Percentiles rank a stretch among this genome's conserved stretches.
These are phyloP conservation scores for Termitomyces sp. DNA, from an alignment of 768 basidiomycete species.

Conservation along the genomic window DNA sequence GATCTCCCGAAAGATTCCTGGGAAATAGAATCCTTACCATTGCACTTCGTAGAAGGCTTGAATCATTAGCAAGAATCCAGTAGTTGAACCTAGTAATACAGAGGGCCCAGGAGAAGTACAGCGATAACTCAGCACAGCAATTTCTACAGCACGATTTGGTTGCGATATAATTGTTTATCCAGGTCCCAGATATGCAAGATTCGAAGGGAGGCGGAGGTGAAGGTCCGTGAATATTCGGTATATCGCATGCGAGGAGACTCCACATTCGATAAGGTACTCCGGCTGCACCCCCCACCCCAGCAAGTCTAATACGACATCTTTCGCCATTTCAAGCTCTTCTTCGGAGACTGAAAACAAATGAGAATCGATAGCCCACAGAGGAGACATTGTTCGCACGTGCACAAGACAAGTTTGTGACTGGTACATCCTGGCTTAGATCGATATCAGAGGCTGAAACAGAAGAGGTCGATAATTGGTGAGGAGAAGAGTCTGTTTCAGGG, in stretches of 20 bases:
- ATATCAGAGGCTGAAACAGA: not conserved
- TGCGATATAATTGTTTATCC: not conserved
- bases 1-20: not conserved
- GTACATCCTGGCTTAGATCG: not conserved
- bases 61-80: not conserved
- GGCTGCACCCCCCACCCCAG: slow-evolving; percentile 48
- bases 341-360: slow-evolving; percentile 27
- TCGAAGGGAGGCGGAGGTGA: slow-evolving; percentile 22
- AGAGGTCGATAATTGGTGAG: not conserved
- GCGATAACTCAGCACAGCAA: not conserved
- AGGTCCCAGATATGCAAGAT: slow-evolving; percentile 15
- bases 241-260: slow-evolving; percentile 33
- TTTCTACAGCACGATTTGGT: not conserved
- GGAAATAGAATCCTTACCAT: not conserved
- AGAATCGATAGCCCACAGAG: not conserved
- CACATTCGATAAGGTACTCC: slow-evolving; percentile 39
- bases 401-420: not conserved
- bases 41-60: not conserved
- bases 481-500: not conserved
- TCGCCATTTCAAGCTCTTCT: slow-evolving; percentile 36
- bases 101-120: not conserved
- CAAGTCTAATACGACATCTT: slow-evolving; percentile 46
- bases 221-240: slow-evolving; percentile 38
- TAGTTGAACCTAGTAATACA: not conserved
- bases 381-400: not conserved